Base-by-base conservation (phyloP, 2,329 filamentous ascomycete genomes). In the Penicillium sp. region DNA sequence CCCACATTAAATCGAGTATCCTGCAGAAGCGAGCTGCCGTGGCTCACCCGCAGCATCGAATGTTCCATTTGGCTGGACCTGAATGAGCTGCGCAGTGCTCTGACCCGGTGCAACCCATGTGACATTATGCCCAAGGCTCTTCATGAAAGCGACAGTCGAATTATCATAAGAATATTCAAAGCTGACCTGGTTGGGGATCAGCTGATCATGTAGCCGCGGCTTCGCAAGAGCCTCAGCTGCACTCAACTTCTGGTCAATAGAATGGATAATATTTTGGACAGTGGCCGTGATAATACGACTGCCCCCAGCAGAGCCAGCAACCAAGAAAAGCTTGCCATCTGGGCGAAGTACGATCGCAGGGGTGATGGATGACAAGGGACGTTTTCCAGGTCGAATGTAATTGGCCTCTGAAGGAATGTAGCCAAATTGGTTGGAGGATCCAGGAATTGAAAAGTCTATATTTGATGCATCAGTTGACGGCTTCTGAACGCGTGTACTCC, bases 391-490 rank as follows among this genome's bases (percentile, higher is more conserved):
- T 5, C 87, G 84, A 74, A 97, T 87, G 74, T 87, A 97, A 82
- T 98, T 97, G 48, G 88, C 84, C 4, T 87, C 85, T 0, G 87
- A 89, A 1, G 94, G 93, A 48, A 89, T 85, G 78, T 92, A 97
- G 55, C 92, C 93, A 73, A 97, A 98, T 28, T 88, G 87, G 74
- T 97, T 97, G 60, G 82, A 83, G 1, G 84, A 80, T 56, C 86
- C 86, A 0, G 94, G 93, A 69, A 96, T 93, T 52, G 89, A 92
- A 80, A 97, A 97, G 79, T 96, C 92, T 80, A 88, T 6, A 25
- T 37, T 14, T 19, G 10, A 19, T 19, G 19, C 46, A 26, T 30
- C 8, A 4, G 45, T 22, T 10, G 14, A 14, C 13, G 10, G 30
- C 30, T 11, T n/a, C n/a, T 11, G 26, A 6, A 0, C 35, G n/a